Percentiles rank a stretch among this genome's conserved stretches.
These are phyloP conservation scores for Hymenoscyphus fraxineus DNA, from an alignment of 2,329 filamentous ascomycete species.

Conservation along the genomic window DNA sequence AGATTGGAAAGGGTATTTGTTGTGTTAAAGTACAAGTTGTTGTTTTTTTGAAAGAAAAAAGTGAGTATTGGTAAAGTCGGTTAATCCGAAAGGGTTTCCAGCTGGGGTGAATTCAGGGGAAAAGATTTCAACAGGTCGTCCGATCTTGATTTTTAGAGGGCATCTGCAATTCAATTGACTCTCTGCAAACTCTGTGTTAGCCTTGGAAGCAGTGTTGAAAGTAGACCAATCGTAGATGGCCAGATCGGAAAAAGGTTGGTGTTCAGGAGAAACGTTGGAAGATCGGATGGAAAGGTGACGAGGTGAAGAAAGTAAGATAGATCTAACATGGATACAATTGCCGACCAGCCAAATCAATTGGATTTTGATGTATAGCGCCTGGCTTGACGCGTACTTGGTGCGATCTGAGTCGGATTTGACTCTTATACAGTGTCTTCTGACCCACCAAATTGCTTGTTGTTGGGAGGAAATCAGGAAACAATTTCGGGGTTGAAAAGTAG, in stretches of 20 bases:
- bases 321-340: not conserved
- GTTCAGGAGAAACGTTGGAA: not conserved
- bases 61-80: not conserved
- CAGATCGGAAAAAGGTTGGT: not conserved
- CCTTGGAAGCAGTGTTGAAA: not conserved
- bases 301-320: not conserved
- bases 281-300: not conserved
- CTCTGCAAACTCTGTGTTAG: not conserved
- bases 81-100: not conserved
- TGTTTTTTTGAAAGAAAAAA: too few relatives aligned
- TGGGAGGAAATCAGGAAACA: not conserved
- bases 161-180: constrained; percentile 1
- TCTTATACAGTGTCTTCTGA: not conserved
- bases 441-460: not conserved
- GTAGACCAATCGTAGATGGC: not conserved
- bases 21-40: too few relatives aligned
- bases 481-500: not conserved
- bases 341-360: constrained; percentile 2
- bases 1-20: not conserved
- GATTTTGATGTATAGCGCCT: not conserved
- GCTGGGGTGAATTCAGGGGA: not conserved
- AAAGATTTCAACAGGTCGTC: not conserved
- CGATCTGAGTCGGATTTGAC: not conserved
- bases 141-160: not conserved
- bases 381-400: not conserved